A percentile compares a stretch with the other conserved stretches of the same genome.
Evolutionary conservation across 805 yeast species (phyloP).

Genomic region (Metschnikowia aberdeeniae): DNA sequence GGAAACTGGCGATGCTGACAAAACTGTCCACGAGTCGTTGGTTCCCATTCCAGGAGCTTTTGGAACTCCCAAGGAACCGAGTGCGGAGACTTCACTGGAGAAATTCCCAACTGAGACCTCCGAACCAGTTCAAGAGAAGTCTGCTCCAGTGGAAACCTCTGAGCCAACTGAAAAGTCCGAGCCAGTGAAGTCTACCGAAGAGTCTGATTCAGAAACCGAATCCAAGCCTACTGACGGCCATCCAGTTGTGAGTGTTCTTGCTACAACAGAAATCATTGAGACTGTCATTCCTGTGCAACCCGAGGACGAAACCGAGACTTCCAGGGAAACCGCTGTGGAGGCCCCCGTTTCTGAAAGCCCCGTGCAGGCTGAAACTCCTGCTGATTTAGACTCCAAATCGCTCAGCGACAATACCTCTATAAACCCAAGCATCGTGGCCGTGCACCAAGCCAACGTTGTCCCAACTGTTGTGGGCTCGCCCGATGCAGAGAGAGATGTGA

Average conservation of each 20-base stretch:
- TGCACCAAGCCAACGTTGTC: conserved; percentile 7
- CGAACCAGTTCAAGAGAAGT: no score
- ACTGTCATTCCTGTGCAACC: background rate
- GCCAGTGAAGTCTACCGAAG: no score
- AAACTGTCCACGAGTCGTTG: background rate
- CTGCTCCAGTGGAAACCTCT: no score
- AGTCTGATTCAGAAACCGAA: background rate
- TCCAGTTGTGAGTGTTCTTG: background rate
- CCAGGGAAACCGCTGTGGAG: background rate
- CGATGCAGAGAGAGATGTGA: conserved; percentile 3
- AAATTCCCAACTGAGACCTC: background rate
- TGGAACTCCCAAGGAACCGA: background rate
- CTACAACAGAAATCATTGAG: conserved; percentile 1
- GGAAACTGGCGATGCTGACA: background rate
- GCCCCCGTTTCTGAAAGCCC: background rate
- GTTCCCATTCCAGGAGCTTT: background rate
- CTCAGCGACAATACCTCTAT: background rate
- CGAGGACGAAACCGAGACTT: background rate
- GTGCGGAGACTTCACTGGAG: background rate
- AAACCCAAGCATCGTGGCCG: conserved; percentile 5
- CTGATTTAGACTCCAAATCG: background rate
- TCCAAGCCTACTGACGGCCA: background rate
- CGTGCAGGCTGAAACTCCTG: background rate
- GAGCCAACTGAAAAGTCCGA: no score
- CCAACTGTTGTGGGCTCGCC: conserved; percentile 5